Percentiles rank a stretch among this genome's conserved stretches.
These are phyloP conservation scores for Astrothelium subdiscretum DNA, from an alignment of 495 filamentous ascomycete genomes.

Conservation along the genomic window DNA sequence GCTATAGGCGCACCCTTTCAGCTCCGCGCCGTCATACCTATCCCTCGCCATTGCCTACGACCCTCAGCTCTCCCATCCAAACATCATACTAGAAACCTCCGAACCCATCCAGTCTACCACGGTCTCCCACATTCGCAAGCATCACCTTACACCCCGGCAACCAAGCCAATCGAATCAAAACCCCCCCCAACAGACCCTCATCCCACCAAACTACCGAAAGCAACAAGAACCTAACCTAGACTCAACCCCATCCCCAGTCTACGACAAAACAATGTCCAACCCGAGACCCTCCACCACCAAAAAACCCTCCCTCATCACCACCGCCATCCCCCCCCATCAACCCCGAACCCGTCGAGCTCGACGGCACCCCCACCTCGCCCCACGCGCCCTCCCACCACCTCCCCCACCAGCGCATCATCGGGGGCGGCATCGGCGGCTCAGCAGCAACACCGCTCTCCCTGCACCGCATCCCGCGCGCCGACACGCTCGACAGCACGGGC, in stretches of 20 bases:
- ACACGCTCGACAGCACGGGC: neutral
- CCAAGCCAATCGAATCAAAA: no score
- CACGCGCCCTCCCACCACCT: neutral
- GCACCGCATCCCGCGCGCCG: neutral
- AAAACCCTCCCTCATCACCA: slow-evolving; percentile 9
- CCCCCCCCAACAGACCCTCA: no score
- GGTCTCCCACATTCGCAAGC: no score
- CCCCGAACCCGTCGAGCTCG: slow-evolving; percentile 25
- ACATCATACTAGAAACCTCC: no score
- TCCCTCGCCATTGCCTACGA: neutral
- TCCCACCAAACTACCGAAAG: neutral
- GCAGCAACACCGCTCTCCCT: no score
- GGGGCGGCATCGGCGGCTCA: no score
- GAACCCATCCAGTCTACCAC: no score
- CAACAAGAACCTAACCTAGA: neutral
- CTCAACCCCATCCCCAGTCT: neutral
- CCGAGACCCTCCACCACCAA: neutral
- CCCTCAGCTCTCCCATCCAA: no score
- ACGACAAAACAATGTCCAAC: neutral
- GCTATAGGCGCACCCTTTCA: neutral
- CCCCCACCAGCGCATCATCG: neutral
- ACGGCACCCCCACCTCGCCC: slow-evolving; percentile 19
- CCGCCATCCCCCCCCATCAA: slow-evolving; percentile 24
- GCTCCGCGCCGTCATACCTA: neutral
- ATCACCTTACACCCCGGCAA: no score